Evolutionary conservation across 2,329 filamentous ascomycete genomes (phyloP).

Genomic region (Alternaria sp.): DNA sequence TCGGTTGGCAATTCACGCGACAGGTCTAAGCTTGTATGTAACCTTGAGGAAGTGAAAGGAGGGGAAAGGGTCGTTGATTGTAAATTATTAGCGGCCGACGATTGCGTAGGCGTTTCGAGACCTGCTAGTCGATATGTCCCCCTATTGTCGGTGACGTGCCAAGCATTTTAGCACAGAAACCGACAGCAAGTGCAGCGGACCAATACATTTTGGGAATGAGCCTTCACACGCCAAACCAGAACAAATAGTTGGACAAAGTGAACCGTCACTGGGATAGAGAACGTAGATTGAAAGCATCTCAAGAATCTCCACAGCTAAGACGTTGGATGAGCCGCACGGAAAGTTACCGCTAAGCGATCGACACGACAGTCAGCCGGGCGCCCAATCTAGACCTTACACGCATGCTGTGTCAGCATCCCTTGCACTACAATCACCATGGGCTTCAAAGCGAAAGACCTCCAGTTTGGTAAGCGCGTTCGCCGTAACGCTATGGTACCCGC

Average conservation of each 20-base stretch:
- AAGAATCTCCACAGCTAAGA: conserved; percentile 7
- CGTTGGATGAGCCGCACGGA: conserved; percentile 21
- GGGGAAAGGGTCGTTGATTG: conserved; percentile 15
- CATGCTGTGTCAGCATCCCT: conserved; percentile 7
- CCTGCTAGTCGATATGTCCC: conserved; percentile 25
- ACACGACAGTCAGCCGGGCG: conserved; percentile 17
- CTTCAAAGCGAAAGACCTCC: conserved; percentile 73
- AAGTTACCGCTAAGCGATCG: conserved; percentile 24
- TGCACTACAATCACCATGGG: conserved; percentile 53
- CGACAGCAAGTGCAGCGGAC: conserved; percentile 18
- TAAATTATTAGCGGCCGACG: conserved; percentile 25
- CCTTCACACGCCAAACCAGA: background rate
- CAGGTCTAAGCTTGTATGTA: conserved; percentile 1
- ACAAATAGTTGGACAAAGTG: background rate
- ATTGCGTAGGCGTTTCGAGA: conserved; percentile 37
- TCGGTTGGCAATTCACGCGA: conserved; percentile 13
- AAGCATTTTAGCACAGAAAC: conserved; percentile 22
- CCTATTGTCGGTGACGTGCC: conserved; percentile 25
- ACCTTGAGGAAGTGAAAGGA: conserved; percentile 17
- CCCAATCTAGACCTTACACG: conserved; percentile 15
- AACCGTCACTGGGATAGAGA: background rate
- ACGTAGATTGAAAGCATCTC: background rate
- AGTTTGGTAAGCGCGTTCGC: conserved; percentile 60
- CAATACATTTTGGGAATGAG: conserved; percentile 17
- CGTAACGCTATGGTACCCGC: conserved; percentile 45